Base-by-base conservation (phyloP, 176 grass and related monocot species). In the Carex littledalei region DNA sequence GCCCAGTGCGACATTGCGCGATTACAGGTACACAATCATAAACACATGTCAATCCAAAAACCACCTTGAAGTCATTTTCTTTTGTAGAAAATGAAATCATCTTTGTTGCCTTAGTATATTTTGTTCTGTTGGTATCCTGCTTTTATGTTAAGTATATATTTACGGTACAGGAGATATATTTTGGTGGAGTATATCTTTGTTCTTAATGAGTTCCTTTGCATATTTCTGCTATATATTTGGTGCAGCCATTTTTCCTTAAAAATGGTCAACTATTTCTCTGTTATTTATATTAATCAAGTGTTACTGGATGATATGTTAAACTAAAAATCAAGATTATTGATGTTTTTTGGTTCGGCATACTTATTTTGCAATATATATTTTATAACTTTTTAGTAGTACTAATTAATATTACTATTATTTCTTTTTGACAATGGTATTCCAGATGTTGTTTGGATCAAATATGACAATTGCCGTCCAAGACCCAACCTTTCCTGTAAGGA, bases 401-500 rank as follows among this genome's bases (percentile, higher is more conserved):
- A 84, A 87, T 65, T 43, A 20, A 62, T 62, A 52, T 22, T n/a
- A 60, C 6, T 20, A 45, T 68, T 87, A 67, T 52, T 24, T 15
- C 15, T 81, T 16, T 83, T 54, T 8, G 17, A 49, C 6, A 13
- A 32, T n/a, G 6, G 26, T 32, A 67, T 52, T 41, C 45, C 88
- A 98, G 96, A 89, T 85, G 81, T 37, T 99, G 78, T 89, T 99
- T 65, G 96, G 93, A 75, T 91, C 87, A 26, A 83, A 88, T 35
- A 80, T 91, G 66, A 99, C 88, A 62, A 92, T 99, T 12, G 91
- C 96, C 5, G 93, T 99, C 52, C 96, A 99, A 85, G 96, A 95
- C 39, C 96, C 96, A n/a, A 99, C 96, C 10, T 99, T 99, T 80
- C 96, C 96, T 90, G 94, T 97, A 89, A 57, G 34, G n/a, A 59